phyloP scores from a whole-genome alignment of 2,329 filamentous ascomycete genomes.

The Ascochyta viciae-villosae region DNA sequence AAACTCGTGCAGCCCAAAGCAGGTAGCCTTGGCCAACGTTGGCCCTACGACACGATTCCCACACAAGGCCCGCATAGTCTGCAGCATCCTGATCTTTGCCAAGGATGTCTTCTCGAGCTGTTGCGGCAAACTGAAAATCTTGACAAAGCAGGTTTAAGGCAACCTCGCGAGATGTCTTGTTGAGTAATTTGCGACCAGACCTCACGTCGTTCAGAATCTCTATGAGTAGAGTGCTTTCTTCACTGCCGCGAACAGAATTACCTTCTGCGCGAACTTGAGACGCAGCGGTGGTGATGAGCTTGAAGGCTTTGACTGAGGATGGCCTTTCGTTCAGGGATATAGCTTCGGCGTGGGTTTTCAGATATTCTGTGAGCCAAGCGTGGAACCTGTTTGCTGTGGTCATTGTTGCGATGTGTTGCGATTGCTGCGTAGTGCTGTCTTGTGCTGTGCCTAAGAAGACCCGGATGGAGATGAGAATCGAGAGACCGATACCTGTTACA shows the following conservation, averaged over 20 bases:
- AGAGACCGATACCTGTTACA: conserved; percentile 79
- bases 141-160: conserved; percentile 77
- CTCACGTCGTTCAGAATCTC: conserved; percentile 78
- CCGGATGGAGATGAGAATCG: conserved; percentile 78
- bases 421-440: conserved; percentile 83
- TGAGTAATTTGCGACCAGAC: conserved; percentile 69
- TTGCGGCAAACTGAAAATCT: conserved; percentile 70
- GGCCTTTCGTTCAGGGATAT: conserved; percentile 27
- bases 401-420: conserved; percentile 78
- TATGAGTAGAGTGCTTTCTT: conserved; percentile 82
- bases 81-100: conserved; percentile 70
- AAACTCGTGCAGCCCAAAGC: conserved; percentile 82
- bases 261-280: conserved; percentile 71
- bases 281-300: conserved; percentile 72
- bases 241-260: conserved; percentile 71
- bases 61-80: conserved; percentile 70
- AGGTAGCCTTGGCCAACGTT: conserved; percentile 73
- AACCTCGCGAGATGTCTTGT: conserved; percentile 71
- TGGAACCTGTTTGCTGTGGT: conserved; percentile 78
- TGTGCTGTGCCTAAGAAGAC: conserved; percentile 77
- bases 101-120: conserved; percentile 70
- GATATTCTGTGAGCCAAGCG: conserved; percentile 75
- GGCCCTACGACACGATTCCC: conserved; percentile 75
- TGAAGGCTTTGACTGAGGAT: conserved; percentile 62
- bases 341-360: conserved; percentile 60